A percentile compares a stretch with the other conserved stretches of the same genome.
Evolutionary conservation across 139 green algal species (phyloP).

Genomic region (Raphidocelis subcapitata): DNA sequence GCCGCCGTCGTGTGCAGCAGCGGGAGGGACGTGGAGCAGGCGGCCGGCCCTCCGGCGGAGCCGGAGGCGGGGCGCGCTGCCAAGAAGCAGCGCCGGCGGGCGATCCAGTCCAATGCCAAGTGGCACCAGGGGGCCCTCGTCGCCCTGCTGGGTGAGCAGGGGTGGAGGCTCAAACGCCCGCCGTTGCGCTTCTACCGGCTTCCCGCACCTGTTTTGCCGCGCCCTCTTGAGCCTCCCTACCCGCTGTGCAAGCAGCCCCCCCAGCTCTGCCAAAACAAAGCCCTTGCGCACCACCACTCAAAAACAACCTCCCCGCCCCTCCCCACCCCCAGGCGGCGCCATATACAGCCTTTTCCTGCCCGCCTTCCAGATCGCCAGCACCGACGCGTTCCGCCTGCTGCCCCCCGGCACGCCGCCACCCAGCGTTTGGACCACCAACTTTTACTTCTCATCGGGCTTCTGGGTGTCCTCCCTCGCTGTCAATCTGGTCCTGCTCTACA

Average conservation of each 20-base stretch:
- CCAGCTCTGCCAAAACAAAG: neutral
- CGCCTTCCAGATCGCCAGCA: constrained; percentile 41
- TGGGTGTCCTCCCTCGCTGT: neutral
- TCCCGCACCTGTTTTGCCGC: neutral
- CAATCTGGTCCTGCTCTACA: constrained; percentile 35
- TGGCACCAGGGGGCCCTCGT: constrained; percentile 10
- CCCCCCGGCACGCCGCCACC: constrained; percentile 18
- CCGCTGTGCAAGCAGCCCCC: constrained; percentile 9
- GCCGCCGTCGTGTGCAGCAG: neutral
- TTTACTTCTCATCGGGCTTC: constrained; percentile 40
- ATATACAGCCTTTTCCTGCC: constrained; percentile 41
- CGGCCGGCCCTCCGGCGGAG: neutral
- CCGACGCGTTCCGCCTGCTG: constrained; percentile 35
- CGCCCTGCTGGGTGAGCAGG: constrained; percentile 4
- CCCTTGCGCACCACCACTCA: neutral
- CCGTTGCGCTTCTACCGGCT: neutral
- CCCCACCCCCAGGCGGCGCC: constrained; percentile 18
- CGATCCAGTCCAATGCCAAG: neutral
- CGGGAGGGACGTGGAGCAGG: constrained; percentile 1
- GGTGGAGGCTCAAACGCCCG: neutral
- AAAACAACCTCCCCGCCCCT: neutral
- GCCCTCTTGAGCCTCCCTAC: neutral
- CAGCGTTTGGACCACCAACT: constrained; percentile 40
- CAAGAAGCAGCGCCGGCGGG: constrained; percentile 6
- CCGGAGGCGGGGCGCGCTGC: no score